Evolutionary conservation across 768 basidiomycete genomes (phyloP), one percentile per base, ranked within the genome.

Genomic region (Suillus fuscotomentosus): DNA sequence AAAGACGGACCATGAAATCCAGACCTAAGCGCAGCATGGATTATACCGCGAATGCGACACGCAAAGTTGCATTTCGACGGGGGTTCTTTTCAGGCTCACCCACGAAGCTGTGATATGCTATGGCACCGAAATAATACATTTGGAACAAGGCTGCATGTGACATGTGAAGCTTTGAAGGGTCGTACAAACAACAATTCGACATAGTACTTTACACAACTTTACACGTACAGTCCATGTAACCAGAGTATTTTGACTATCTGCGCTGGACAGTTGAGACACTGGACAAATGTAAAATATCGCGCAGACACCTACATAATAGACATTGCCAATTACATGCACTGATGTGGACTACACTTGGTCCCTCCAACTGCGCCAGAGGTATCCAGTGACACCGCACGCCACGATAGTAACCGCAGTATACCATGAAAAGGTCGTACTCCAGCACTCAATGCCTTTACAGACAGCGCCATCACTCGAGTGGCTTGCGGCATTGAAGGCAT

Each of bases 361-460:
- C 60, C 79, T 82, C 92, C 90, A 92, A 39, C 78, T 75, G 55
- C 78, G 79, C 90, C 89, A 91, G 27, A 93, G 74, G 31, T 84
- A 70, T 7, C 84, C 41, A 60, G 82, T 81, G 9, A 76, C 70
- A 5, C 77, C 62, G 50, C 84, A 76, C 6, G 89, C 82, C 14
- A 84, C 60, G 4, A 81, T 62, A 31, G 84, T 81, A 1, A 81
- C 76, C 3, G 70, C 75, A 38, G 78, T 71, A 55, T 82, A 78
- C 59, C 89, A 73, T 73, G 79, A 79, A 68, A 94, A 92, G 5
- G 92, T 94, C 38, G 80, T 65, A 61, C 73, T 73, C 90, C 90
- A 94, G 67, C 92, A 94, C 43, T 71, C 62, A 6, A 77, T 70
- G 5, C 92, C 91, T 50, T 72, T 70, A 68, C 92, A 93, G 3